phyloP scores from a whole-genome alignment of 495 filamentous ascomycete genomes.

The Pyrenopolyporus hunteri region DNA sequence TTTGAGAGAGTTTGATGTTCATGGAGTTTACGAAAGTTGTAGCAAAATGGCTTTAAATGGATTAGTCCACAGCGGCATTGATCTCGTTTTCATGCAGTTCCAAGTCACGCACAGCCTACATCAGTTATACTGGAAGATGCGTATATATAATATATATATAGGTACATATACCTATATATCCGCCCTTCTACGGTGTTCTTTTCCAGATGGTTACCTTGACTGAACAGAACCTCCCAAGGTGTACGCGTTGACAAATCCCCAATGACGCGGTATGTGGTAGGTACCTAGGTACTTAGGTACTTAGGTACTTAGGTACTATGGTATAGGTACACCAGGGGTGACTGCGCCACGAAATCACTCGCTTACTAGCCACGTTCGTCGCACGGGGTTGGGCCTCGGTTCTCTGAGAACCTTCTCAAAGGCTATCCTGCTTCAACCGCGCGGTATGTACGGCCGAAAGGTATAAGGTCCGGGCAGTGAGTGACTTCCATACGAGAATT shows the following conservation, averaged over 20 bases:
- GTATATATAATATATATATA: not conserved
- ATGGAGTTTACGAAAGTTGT: conserved; percentile 35
- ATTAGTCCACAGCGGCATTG: not conserved
- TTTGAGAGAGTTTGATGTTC: conserved; percentile 17
- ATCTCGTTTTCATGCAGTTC: conserved; percentile 2
- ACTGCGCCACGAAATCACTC: conserved; percentile 27
- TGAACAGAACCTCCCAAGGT: too few species aligned
- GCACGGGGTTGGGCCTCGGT: not conserved
- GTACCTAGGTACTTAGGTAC: not conserved
- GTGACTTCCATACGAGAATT: too few species aligned
- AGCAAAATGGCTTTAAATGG: conserved; percentile 29
- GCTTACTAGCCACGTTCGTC: conserved; percentile 17
- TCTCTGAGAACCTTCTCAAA: too few species aligned
- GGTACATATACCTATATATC: not conserved
- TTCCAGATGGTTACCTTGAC: too few species aligned
- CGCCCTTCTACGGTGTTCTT: too few species aligned
- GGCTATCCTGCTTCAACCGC: too few species aligned
- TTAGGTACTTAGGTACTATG: not conserved
- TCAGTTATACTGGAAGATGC: too few species aligned
- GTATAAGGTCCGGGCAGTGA: too few species aligned
- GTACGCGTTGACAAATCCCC: too few species aligned
- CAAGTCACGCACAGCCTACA: not conserved
- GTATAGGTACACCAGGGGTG: conserved; percentile 23
- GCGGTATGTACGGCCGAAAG: too few species aligned
- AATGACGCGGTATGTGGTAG: too few species aligned